These are phyloP conservation scores for Aspergillus bridgeri DNA, from an alignment of 495 filamentous ascomycete species.

Conservation along the genomic window DNA sequence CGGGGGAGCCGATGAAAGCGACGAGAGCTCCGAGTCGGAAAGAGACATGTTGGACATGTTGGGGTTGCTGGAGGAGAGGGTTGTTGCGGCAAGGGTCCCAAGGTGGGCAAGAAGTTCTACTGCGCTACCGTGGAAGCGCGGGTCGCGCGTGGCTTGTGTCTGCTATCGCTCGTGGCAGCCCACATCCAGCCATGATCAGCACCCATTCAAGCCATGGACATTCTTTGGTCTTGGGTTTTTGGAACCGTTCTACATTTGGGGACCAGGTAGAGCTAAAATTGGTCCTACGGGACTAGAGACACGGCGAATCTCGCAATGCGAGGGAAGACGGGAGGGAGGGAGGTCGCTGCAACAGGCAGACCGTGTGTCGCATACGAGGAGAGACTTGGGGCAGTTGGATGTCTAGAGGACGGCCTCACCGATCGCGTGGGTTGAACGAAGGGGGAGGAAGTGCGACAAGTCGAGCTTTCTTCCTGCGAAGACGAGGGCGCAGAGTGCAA, in stretches of 20 bases:
- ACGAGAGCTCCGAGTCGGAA: conserved; percentile 54
- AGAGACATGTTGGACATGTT: conserved; percentile 44
- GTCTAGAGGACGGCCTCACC: no score
- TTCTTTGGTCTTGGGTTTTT: conserved; percentile 2
- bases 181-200: conserved; percentile 25
- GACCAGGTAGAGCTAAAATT: background rate
- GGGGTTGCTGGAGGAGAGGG: conserved; percentile 18
- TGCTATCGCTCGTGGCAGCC: conserved; percentile 18
- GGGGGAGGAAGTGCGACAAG: no score
- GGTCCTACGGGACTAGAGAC: background rate
- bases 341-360: background rate
- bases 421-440: no score
- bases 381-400: no score
- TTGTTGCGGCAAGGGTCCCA: conserved; percentile 24
- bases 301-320: background rate
- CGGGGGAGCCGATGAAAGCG: conserved; percentile 56
- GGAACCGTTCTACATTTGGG: conserved; percentile 5
- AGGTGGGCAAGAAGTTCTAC: conserved; percentile 27
- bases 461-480: no score
- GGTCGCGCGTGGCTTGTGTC: conserved; percentile 26
- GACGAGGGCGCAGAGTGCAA: background rate
- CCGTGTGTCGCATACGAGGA: background rate
- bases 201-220: conserved; percentile 7
- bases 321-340: no score
- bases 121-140: conserved; percentile 27